Evolutionary conservation across 2,329 filamentous ascomycete genomes (phyloP).

Genomic region (Fusarium secorum): DNA sequence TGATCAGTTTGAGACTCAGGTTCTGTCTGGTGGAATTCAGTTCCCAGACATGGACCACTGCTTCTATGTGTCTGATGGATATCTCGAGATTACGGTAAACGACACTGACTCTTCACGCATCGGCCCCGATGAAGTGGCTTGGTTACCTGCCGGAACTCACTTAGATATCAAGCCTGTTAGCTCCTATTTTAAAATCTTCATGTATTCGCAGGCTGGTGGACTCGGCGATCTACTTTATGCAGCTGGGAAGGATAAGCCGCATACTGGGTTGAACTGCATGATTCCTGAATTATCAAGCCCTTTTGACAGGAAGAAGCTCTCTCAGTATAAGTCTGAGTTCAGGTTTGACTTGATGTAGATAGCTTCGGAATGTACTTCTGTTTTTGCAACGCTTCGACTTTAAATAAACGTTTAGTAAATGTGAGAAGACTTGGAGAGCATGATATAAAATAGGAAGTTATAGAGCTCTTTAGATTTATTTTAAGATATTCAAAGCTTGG

Average conservation of each 20-base stretch:
- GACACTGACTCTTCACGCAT: not conserved
- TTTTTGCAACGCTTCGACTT: fast-evolving
- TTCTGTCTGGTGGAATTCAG: not conserved
- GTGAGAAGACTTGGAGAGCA: fast-evolving
- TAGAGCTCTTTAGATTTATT: fast-evolving
- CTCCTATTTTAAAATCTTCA: fast-evolving
- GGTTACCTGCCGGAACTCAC: not conserved
- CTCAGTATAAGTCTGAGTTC: fast-evolving
- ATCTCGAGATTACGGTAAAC: not conserved
- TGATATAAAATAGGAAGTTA: fast-evolving
- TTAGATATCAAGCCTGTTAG: not conserved
- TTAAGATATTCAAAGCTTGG: not conserved
- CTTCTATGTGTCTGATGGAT: not conserved
- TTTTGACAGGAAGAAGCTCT: not conserved
- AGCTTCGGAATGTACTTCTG: fast-evolving
- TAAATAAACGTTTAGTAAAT: fast-evolving
- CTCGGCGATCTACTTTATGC: not conserved
- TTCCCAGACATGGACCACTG: not conserved
- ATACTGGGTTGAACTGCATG: not conserved
- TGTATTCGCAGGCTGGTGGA: not conserved
- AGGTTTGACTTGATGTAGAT: fast-evolving
- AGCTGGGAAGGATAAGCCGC: not conserved
- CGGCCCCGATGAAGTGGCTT: not conserved
- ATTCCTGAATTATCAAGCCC: not conserved
- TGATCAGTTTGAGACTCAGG: not conserved